A percentile compares a stretch with the other conserved stretches of the same genome.
phyloP scores from a whole-genome alignment of 495 filamentous ascomycete species.

The Aspergillus indologenus region DNA sequence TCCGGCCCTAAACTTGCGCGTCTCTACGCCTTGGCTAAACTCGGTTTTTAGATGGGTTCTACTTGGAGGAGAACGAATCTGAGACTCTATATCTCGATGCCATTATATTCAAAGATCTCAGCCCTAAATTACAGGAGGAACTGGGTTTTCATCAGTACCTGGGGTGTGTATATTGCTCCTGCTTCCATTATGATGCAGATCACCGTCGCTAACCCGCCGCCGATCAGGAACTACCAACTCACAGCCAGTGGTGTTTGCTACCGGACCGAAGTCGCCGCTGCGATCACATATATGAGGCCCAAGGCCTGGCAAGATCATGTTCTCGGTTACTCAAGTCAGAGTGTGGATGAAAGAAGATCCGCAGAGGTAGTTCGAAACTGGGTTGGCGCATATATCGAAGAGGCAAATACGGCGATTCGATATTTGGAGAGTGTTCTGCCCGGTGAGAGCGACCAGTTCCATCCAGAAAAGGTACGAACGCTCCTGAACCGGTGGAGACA shows the following conservation, averaged over 20 bases:
- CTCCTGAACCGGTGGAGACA: slow-evolving; percentile 52
- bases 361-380: slow-evolving; percentile 37
- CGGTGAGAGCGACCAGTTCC: slow-evolving; percentile 20
- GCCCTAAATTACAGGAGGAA: slow-evolving; percentile 40
- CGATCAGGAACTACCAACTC: slow-evolving; percentile 57
- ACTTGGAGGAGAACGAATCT: slow-evolving; percentile 62
- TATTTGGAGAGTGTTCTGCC: slow-evolving; percentile 31
- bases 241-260: slow-evolving; percentile 62
- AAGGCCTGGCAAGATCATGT: slow-evolving; percentile 46
- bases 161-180: slow-evolving; percentile 38
- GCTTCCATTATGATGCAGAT: background rate
- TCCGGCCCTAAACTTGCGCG: background rate
- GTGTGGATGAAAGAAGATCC: slow-evolving; percentile 32
- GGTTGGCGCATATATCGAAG: slow-evolving; percentile 35
- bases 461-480: slow-evolving; percentile 30
- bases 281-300: slow-evolving; percentile 46
- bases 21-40: slow-evolving; percentile 1
- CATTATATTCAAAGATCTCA: slow-evolving; percentile 56
- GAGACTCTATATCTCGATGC: slow-evolving; percentile 70
- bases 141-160: slow-evolving; percentile 60
- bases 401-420: slow-evolving; percentile 36
- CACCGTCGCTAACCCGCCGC: slow-evolving; percentile 10
- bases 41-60: slow-evolving; percentile 62
- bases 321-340: slow-evolving; percentile 36
- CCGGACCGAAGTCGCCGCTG: slow-evolving; percentile 68